Percentiles rank a stretch among this genome's conserved stretches.
phyloP scores from a whole-genome alignment of 2,329 filamentous ascomycete genomes.

The Apiospora phragmitis region DNA sequence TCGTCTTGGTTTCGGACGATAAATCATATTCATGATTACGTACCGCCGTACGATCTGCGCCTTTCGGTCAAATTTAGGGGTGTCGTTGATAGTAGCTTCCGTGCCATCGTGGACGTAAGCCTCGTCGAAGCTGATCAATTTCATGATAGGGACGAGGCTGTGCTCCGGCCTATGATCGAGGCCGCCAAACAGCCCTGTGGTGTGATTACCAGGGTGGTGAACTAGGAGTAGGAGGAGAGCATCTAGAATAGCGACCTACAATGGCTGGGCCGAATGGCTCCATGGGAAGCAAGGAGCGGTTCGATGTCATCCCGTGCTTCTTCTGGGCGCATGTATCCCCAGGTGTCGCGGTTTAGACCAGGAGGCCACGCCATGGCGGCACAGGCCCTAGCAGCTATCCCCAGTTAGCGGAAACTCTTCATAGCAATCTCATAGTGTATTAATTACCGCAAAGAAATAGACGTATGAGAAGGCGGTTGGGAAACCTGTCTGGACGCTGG shows the following conservation, averaged over 20 bases:
- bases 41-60: not conserved
- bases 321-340: not conserved
- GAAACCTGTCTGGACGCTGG: not conserved
- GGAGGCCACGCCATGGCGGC: not conserved
- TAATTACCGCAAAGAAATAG: not conserved
- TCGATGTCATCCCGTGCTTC: not conserved
- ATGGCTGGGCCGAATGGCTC: not conserved
- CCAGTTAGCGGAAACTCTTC: not conserved
- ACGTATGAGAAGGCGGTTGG: not conserved
- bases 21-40: not conserved
- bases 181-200: not conserved
- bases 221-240: not conserved
- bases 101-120: not conserved
- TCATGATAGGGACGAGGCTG: not conserved
- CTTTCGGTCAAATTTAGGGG: not conserved
- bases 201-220: not conserved
- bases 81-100: not conserved
- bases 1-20: not conserved
- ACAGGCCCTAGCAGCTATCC: not conserved
- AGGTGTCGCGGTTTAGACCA: not conserved
- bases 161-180: not conserved
- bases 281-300: not conserved
- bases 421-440: not conserved
- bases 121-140: not conserved
- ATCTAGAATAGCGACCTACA: not conserved